Evolutionary conservation across 1,139 yeast species (phyloP).

Genomic region (Taiozyma sp.): DNA sequence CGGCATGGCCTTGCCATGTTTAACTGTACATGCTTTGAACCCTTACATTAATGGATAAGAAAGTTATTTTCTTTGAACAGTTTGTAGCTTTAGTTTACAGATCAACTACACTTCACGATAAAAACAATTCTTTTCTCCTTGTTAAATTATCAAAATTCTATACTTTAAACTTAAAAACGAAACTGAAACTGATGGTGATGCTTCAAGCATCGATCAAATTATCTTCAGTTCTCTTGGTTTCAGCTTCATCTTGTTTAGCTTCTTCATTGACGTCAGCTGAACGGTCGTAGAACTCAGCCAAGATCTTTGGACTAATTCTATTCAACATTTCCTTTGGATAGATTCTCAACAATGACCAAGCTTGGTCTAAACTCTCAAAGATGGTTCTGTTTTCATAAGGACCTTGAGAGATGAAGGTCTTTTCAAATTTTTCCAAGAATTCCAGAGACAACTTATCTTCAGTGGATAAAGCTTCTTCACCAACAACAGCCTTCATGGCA

Average conservation of each 20-base stretch:
- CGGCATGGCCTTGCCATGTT: slow-evolving; percentile 93
- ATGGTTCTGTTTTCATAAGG: slow-evolving; percentile 93
- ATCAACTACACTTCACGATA: background rate
- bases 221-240: slow-evolving; percentile 31
- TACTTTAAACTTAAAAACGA: background rate
- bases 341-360: slow-evolving; percentile 96
- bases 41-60: slow-evolving; percentile 48
- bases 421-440: slow-evolving; percentile 95
- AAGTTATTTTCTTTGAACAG: background rate
- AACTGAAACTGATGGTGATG: background rate
- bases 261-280: slow-evolving; percentile 56
- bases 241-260: slow-evolving; percentile 39
- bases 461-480: slow-evolving; percentile 97
- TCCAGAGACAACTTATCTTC: slow-evolving; percentile 97
- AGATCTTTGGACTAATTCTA: slow-evolving; percentile 96
- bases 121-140: background rate
- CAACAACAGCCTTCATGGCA: slow-evolving; percentile 99
- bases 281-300: slow-evolving; percentile 92
- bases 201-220: slow-evolving; percentile 22
- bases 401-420: slow-evolving; percentile 92
- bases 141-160: background rate
- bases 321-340: slow-evolving; percentile 98
- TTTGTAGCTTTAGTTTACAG: background rate
- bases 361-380: slow-evolving; percentile 94
- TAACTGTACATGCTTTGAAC: slow-evolving; percentile 89